Evolutionary conservation across 441 rosid species (phyloP).

Genomic region (Raphanus hybrid): DNA sequence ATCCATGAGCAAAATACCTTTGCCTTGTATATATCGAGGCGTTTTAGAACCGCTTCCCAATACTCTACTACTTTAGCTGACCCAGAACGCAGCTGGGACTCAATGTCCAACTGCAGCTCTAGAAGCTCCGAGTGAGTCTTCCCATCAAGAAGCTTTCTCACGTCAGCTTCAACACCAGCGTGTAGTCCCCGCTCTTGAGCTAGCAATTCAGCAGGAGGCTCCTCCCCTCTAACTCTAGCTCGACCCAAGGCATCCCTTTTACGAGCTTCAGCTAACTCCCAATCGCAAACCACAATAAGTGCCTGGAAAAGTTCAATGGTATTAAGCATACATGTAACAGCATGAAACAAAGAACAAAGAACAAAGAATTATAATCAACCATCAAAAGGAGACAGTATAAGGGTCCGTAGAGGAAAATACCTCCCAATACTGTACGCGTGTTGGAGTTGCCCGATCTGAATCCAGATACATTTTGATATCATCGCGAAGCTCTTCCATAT

Average conservation of each 20-base stretch:
- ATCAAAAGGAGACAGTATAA: constrained; percentile 3
- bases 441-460: constrained; percentile 78
- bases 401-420: constrained; percentile 45
- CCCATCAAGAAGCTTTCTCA: constrained; percentile 74
- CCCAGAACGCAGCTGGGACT: constrained; percentile 84
- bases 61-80: constrained; percentile 94
- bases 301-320: constrained; percentile 54
- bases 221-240: constrained; percentile 94
- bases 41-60: constrained; percentile 93
- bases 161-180: constrained; percentile 85
- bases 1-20: constrained; percentile 54
- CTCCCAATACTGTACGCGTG: constrained; percentile 85
- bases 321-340: constrained; percentile 19
- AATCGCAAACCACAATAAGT: constrained; percentile 82
- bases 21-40: constrained; percentile 88
- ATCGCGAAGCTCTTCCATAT: constrained; percentile 88
- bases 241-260: constrained; percentile 90
- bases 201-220: constrained; percentile 89
- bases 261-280: constrained; percentile 95
- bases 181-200: constrained; percentile 95
- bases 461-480: constrained; percentile 94
- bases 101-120: constrained; percentile 67
- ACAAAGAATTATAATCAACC: background rate
- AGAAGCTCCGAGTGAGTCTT: constrained; percentile 76
- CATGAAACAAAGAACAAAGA: background rate